Conservation (phyloP, 139 green algal species). For the Chlorella sorokiniana region DNA sequence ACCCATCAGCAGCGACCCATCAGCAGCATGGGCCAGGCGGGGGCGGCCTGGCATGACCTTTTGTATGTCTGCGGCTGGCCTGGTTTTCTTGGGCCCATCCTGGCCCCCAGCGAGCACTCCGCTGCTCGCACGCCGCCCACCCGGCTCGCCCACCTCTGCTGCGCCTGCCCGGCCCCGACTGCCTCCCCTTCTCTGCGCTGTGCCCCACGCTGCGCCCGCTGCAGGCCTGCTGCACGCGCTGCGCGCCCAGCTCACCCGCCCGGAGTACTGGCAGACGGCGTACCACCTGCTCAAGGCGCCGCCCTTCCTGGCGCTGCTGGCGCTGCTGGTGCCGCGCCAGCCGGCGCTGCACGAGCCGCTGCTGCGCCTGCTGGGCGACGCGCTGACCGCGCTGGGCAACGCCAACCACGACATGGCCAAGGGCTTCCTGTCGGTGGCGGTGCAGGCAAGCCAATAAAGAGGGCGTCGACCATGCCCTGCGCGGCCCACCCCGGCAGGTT, state of each 20-base stretch:
- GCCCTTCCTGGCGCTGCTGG: conserved; percentile 49
- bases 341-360: conserved; percentile 41
- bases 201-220: not conserved
- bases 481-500: not conserved
- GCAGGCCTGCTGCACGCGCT: conserved; percentile 45
- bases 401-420: conserved; percentile 41
- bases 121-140: too few relatives aligned
- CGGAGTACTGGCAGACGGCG: conserved; percentile 47
- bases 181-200: not conserved
- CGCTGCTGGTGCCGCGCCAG: conserved; percentile 39
- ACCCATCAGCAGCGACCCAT: not conserved
- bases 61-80: too few relatives aligned
- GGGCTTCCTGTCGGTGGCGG: conserved; percentile 38
- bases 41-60: too few relatives aligned
- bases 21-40: too few relatives aligned
- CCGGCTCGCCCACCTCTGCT: not conserved
- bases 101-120: too few relatives aligned
- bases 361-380: conserved; percentile 34
- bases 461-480: not conserved
- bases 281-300: conserved; percentile 43
- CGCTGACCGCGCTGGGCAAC: conserved; percentile 47
- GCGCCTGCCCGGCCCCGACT: not conserved
- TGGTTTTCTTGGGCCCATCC: too few relatives aligned
- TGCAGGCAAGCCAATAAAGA: not conserved
- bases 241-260: conserved; percentile 10